Conservation (phyloP, 2,329 filamentous ascomycete species). For the Neonectria coccinea region DNA sequence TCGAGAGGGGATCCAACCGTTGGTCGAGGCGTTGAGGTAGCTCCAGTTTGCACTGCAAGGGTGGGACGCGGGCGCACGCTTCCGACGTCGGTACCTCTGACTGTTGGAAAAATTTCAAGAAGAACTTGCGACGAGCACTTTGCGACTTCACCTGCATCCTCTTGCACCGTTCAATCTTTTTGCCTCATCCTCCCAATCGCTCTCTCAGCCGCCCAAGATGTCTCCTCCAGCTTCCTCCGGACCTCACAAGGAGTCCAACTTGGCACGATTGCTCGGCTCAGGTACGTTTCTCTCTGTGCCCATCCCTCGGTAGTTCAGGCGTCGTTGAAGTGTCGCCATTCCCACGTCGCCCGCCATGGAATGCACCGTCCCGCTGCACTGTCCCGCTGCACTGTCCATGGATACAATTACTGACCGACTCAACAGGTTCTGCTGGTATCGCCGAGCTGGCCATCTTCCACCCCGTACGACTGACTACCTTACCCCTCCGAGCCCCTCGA, state of each 20-base stretch:
- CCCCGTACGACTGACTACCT: slow-evolving; percentile 69
- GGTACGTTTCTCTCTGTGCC: slow-evolving; percentile 66
- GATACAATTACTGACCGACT: slow-evolving; percentile 36
- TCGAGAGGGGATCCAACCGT: slow-evolving; percentile 19
- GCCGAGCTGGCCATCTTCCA: slow-evolving; percentile 94
- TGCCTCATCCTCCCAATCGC: slow-evolving; percentile 13
- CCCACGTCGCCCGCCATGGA: neutral
- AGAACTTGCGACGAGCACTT: slow-evolving; percentile 17
- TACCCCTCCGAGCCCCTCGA: slow-evolving; percentile 23
- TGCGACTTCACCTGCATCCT: slow-evolving; percentile 17
- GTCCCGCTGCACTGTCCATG: slow-evolving; percentile 6
- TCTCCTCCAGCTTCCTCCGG: slow-evolving; percentile 65
- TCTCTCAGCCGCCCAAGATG: slow-evolving; percentile 57
- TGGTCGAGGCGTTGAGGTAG: slow-evolving; percentile 6
- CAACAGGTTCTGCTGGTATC: slow-evolving; percentile 88
- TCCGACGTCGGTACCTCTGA: slow-evolving; percentile 44
- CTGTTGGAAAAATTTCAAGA: slow-evolving; percentile 45
- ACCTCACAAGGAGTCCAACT: slow-evolving; percentile 84
- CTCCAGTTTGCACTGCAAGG: neutral
- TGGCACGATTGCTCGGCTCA: slow-evolving; percentile 90
- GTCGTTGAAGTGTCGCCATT: neutral
- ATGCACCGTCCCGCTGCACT: neutral
- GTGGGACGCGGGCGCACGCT: slow-evolving; percentile 23
- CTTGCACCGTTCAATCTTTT: slow-evolving; percentile 5
- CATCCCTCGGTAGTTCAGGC: neutral